Base-by-base conservation (phyloP, 352 stramenopile species). In the Globisporangium barbulae region DNA sequence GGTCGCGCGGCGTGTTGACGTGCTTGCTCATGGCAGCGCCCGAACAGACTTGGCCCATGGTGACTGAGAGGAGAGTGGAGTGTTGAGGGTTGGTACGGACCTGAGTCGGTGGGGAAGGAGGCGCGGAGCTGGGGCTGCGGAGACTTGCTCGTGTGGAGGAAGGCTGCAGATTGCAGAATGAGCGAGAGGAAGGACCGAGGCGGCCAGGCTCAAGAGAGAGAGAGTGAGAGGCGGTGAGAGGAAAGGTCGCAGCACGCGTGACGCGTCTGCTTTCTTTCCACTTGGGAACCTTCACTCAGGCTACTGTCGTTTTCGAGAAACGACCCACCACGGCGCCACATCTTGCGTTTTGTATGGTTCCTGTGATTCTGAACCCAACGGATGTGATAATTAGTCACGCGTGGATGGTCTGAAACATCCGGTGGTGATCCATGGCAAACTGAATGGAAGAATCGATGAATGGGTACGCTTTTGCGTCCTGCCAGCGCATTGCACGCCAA, bases 1-100 rank as follows among this genome's bases (percentile, higher is more conserved):
- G 63, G n/a, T 73, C 67, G n/a, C 67, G 67, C 31, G 67, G 41
- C 48, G 57, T 59, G 31, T 61, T 65, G 0, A 67, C 64, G 25
- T 62, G 22, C 59, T 69, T 88, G 74, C 71, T 69, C n/a, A 85
- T 66, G 21, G 64, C 67, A 35, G 66, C 56, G 55, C 76, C 75
- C 53, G 74, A 82, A 49, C 79, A 88, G 39, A 85, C 79, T 71
- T 88, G 75, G 49, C 79, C 79, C 79, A 88, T 88, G 39, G 53
- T 88, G 35, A 42, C 37, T 53, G 42, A 19, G 47, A 30, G 44
- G 25, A 9, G 25, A 5, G 5, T 33, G 25, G 8, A 5, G 15
- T 7, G 19, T 33, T 54, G 48, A 15, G 13, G 21, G 21, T 28
- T n/a, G 10, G 50, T 53, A 54, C 13, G 33, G 45, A 31, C 48